Evolutionary conservation across 371 early-diverging fungal genomes (phyloP), one percentile per base, ranked within the genome.

Genomic region (Gilbertella persicaria): DNA sequence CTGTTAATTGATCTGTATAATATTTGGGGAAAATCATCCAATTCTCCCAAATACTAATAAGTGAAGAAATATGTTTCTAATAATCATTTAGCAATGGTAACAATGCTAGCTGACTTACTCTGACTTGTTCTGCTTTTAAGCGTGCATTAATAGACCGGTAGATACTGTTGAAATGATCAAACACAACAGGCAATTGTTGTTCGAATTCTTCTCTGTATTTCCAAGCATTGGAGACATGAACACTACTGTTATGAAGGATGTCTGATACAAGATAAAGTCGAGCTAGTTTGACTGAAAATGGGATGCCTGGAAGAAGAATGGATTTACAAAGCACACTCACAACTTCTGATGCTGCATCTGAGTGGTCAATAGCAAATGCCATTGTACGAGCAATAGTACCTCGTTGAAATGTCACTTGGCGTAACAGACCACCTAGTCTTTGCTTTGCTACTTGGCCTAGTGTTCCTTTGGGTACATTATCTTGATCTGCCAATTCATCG

Each of bases 351-450:
- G 92, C 85, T 0, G 92, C 90, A 43, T 90, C 86, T 0, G 94
- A 86, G 60, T 92, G 91, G 47, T 90, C 88, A 36, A 97, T 83
- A 23, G 88, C 87, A 71, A 93, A 90, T n/a, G 85, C 78, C 96
- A 95, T 96, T 7, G 87, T 81, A 5, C 78, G 61, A 1, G 89
- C 94, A 52, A 96, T 91, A 1, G 71, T 66, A n/a, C 84, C 82
- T 20, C 92, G 75, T 45, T 82, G 78, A 17, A 76, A 75, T 5
- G 75, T 73, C 26, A 88, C 71, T 39, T 77, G 69, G 36, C 82
- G 61, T 23, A 89, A 58, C 51, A 89, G 72, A 0, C 74, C 69
- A 43, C 80, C 78, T 16, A 87, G 65, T 19, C 84, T 74, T 19
- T 78, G 74, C 39, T 78, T 75, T 6, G 85, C 86, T 23, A 84